Evolutionary conservation across 805 yeast species (phyloP), one percentile per base, ranked within the genome.

Genomic region (Kazachstania bromeliacearum): DNA sequence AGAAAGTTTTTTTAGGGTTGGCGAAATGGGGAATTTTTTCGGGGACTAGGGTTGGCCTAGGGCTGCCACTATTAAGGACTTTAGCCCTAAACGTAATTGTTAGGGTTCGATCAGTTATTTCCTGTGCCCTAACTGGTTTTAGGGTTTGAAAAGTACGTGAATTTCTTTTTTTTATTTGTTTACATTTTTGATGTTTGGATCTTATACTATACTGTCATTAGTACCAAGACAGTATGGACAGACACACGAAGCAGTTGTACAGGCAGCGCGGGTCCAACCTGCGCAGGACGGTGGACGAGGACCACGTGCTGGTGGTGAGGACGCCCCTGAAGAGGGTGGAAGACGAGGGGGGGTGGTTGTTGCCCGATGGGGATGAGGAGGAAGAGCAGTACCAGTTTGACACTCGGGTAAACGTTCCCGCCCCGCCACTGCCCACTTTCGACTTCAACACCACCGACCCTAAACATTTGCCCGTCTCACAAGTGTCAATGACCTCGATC

Each of bases 261-360:
- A 43, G 62, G 29, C 60, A 54, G 44, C 41, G 62, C 15, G 62
- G 62, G 12, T 53, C 55, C 26, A 52, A 48, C 19, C 44, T 46
- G 23, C 43, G 58, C 26, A 49, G 34, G 26, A 45, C 47, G 9
- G 48, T 40, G 4, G 55, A 53, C 28, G 46, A 44, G 21, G 46
- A 50, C 32, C 40, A 40, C 28, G 36, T 39, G 10, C 26, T 45
- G 14, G 45, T 50, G n/a, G 44, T 51, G 10, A 34, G 38, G 17
- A 40, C 50, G 5, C 52, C 51, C 2, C 8, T 28, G 19, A 40
- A n/a, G n/a, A n/a, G 26, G 21, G n/a, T 34, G 19, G 32, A 13
- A 29, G 13, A 15, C 21, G 28, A 22, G 37, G 31, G 29, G 29
- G n/a, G 26, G 4, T n/a, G n/a, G 26, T 23, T n/a, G 26, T n/a